Evolutionary conservation across 768 basidiomycete genomes (phyloP), one percentile per base, ranked within the genome.

Genomic region (Arthromyces matolae): DNA sequence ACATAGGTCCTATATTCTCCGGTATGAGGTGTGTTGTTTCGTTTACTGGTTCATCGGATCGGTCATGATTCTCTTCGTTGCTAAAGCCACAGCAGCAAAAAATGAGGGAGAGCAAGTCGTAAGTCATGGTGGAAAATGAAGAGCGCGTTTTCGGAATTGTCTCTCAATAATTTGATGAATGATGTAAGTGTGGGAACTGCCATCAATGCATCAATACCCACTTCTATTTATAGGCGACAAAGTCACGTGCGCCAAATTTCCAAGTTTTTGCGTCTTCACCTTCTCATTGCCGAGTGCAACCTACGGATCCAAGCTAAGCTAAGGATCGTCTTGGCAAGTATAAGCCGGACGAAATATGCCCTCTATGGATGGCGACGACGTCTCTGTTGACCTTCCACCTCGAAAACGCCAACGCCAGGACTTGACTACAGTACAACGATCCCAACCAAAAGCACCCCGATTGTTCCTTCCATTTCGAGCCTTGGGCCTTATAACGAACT

Each of bases 381-480:
- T 59, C 48, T 47, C 52, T 18, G 45, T 60, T 6, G 62, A 58
- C 22, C 63, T 63, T 18, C 78, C 76, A n/a, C 79, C 78, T 23
- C 70, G 77, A 51, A 82, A 82, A 64, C 71, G 73, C 24, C 67
- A 70, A 14, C 70, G 78, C 27, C 71, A 73, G 54, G 68, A 68
- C 34, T 44, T 22, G 50, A 54, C 27, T 52, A 44, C 32, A 51
- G 46, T 28, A 25, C 46, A 20, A 49, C 57, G 37, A 27, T 16
- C 22, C 55, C 54, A 47, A 28, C 53, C 49, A 22, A 69, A 65
- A 43, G 71, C 72, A 57, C 71, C 71, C 0, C 71, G 76, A 35
- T 68, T 99, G 33, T 98, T 95, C 62, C 89, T 86, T 4, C 95
- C 96, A 3, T 99, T 98, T 63, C 80, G 96, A 50, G 93, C 93